Evolutionary conservation across 495 filamentous ascomycete genomes (phyloP).

Genomic region (Aspergillus asperescens): DNA sequence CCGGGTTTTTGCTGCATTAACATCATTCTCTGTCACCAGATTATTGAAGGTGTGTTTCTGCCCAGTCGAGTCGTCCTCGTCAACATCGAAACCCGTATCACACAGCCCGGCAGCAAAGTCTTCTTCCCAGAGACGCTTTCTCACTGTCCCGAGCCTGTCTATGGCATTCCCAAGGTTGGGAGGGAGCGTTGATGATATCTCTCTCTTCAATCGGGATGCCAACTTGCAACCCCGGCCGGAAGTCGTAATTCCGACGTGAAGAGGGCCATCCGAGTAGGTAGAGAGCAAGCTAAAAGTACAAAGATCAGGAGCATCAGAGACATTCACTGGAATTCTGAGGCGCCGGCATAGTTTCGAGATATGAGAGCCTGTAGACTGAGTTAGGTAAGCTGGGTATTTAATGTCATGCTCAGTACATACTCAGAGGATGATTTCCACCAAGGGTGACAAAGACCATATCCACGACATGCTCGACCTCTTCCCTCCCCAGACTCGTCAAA

Average conservation of each 20-base stretch:
- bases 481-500: constrained; percentile 67
- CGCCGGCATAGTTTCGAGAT: constrained; percentile 72
- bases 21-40: constrained; percentile 66
- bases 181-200: constrained; percentile 77
- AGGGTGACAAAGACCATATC: constrained; percentile 89
- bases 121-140: constrained; percentile 74
- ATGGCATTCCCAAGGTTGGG: constrained; percentile 78
- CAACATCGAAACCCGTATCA: constrained; percentile 44
- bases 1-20: constrained; percentile 68
- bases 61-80: constrained; percentile 77
- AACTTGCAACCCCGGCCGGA: constrained; percentile 95
- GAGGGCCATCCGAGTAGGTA: constrained; percentile 80
- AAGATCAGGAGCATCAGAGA: constrained; percentile 79
- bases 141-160: constrained; percentile 67
- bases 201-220: constrained; percentile 80
- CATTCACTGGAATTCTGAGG: constrained; percentile 86
- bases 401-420: constrained; percentile 29
- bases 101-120: constrained; percentile 54
- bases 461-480: constrained; percentile 72
- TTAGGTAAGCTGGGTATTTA: neutral
- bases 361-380: constrained; percentile 45
- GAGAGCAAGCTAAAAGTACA: constrained; percentile 88
- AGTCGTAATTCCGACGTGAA: constrained; percentile 94
- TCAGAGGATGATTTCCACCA: constrained; percentile 47
- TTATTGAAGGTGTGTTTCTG: constrained; percentile 85